Evolutionary conservation across 768 basidiomycete species (phyloP).

Genomic region (Lactarius deliciosus): DNA sequence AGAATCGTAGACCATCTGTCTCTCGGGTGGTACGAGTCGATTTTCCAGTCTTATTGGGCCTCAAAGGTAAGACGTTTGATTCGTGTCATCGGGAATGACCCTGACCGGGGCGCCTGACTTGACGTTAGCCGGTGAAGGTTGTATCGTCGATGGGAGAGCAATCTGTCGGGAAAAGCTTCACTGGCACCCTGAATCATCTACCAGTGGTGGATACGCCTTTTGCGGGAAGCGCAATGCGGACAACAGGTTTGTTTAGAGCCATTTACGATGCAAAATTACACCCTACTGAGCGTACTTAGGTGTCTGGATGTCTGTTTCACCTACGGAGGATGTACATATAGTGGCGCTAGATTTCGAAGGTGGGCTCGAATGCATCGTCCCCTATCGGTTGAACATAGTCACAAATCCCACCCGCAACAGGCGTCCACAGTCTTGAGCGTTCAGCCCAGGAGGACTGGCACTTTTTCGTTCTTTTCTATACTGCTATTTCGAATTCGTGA

Average conservation of each 20-base stretch:
- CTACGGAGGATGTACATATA: slow-evolving; percentile 52
- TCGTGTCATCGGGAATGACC: background rate
- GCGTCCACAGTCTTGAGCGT: slow-evolving; percentile 64
- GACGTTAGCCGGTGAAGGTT: slow-evolving; percentile 54
- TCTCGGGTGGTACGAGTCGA: slow-evolving; percentile 64
- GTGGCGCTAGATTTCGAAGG: slow-evolving; percentile 69
- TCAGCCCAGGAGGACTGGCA: slow-evolving; percentile 58
- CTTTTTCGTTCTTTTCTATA: slow-evolving; percentile 63
- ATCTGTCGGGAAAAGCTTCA: slow-evolving; percentile 64
- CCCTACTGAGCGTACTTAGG: slow-evolving; percentile 35
- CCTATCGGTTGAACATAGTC: background rate
- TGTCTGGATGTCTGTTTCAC: slow-evolving; percentile 68
- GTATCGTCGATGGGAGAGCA: slow-evolving; percentile 70
- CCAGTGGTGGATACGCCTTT: slow-evolving; percentile 65
- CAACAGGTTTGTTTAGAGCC: slow-evolving; percentile 41
- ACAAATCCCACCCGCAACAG: slow-evolving; percentile 32
- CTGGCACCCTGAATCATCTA: slow-evolving; percentile 56
- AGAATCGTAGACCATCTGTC: slow-evolving; percentile 56
- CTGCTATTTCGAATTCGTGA: slow-evolving; percentile 63
- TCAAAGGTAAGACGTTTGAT: slow-evolving; percentile 41
- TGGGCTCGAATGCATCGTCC: no score
- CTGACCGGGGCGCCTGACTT: background rate
- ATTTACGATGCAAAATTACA: background rate
- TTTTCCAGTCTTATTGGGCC: slow-evolving; percentile 64
- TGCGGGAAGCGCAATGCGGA: slow-evolving; percentile 63